Evolutionary conservation across 1,284 basidiomycete genomes (phyloP).

Genomic region (Stygiomarasmius scandens): DNA sequence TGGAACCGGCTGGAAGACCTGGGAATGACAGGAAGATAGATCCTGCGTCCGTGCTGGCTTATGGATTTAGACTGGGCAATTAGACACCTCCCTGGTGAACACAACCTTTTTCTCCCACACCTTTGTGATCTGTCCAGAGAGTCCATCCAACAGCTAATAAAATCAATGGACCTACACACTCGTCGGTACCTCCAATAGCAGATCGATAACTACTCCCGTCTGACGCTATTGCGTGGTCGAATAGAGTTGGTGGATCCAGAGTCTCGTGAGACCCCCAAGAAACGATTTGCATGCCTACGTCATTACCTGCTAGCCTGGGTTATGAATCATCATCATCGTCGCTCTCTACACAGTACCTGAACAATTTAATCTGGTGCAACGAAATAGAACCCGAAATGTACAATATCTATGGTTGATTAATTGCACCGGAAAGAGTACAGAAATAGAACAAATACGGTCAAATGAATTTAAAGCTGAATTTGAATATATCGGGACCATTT

Average conservation of each 20-base stretch:
- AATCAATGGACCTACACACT: neutral
- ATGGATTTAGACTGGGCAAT: slow-evolving; percentile 3
- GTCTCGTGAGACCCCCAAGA: neutral
- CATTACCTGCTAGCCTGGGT: neutral
- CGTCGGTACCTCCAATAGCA: neutral
- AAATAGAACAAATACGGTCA: too few relatives aligned
- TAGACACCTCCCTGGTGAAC: neutral
- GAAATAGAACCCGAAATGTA: too few relatives aligned
- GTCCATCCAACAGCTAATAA: neutral
- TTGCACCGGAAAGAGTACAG: too few relatives aligned
- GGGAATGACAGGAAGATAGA: slow-evolving; percentile 18
- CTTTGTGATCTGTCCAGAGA: neutral
- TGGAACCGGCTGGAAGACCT: slow-evolving; percentile 21
- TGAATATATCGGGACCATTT: too few relatives aligned
- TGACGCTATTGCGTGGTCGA: neutral
- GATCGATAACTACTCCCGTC: neutral
- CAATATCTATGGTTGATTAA: too few relatives aligned
- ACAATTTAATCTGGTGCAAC: too few relatives aligned
- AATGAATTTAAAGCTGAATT: too few relatives aligned
- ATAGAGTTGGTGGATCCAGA: neutral
- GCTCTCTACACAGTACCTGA: too few relatives aligned
- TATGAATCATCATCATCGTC: neutral
- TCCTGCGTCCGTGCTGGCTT: neutral
- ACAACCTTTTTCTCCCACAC: neutral
- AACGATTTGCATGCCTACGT: neutral